Evolutionary conservation across 257 asterid genomes (phyloP).

Genomic region (Gentiana dahurica): DNA sequence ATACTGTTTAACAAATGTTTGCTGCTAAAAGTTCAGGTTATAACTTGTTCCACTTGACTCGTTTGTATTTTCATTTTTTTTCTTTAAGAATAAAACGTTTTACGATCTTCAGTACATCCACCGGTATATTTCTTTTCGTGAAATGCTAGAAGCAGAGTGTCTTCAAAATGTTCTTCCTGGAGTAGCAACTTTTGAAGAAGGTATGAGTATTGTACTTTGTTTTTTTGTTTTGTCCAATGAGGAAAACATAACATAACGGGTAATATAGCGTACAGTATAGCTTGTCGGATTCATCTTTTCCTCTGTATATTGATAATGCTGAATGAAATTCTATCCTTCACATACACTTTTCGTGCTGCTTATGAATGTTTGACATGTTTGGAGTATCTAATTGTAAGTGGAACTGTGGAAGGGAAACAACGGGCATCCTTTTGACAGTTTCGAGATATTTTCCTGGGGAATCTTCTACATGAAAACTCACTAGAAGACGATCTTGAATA

Average conservation of each 20-base stretch:
- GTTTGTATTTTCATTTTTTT: constrained; percentile 5
- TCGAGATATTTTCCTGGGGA: too few relatives aligned
- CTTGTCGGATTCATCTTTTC: too few relatives aligned
- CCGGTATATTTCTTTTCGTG: constrained; percentile 60
- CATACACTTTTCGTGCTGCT: too few relatives aligned
- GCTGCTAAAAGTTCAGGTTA: constrained; percentile 76
- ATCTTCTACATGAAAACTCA: too few relatives aligned
- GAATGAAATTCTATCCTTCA: too few relatives aligned
- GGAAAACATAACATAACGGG: not conserved
- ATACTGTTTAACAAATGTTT: constrained; percentile 68
- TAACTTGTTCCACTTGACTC: constrained; percentile 17
- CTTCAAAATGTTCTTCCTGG: constrained; percentile 73
- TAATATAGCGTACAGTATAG: too few relatives aligned
- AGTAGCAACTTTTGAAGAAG: constrained; percentile 54
- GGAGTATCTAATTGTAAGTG: too few relatives aligned
- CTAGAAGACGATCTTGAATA: too few relatives aligned
- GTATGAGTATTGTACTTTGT: constrained; percentile 16
- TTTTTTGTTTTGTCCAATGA: not conserved
- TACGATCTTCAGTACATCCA: constrained; percentile 41
- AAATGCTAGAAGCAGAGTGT: constrained; percentile 69
- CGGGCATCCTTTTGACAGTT: too few relatives aligned
- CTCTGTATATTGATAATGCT: too few relatives aligned
- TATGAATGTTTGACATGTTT: too few relatives aligned
- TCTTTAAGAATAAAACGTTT: constrained; percentile 7
- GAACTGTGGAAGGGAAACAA: too few relatives aligned